Base-by-base conservation (phyloP, 495 filamentous ascomycete species). In the Penicillium macrosclerotiorum region DNA sequence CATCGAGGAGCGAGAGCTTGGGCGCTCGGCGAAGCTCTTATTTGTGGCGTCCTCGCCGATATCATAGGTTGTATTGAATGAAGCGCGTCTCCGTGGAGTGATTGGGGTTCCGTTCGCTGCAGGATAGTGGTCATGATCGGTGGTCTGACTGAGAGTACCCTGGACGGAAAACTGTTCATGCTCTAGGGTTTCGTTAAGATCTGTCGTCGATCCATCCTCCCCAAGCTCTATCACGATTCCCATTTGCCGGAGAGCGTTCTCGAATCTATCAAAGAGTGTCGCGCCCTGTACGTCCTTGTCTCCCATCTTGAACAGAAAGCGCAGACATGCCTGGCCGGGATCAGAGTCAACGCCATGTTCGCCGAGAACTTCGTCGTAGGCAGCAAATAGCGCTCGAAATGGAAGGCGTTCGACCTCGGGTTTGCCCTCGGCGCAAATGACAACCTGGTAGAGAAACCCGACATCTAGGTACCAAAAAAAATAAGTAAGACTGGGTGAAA, bases 281-380 rank as follows among this genome's bases (percentile, higher is more conserved):
- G 69, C 51, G 33, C 71, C 74, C 45, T 54, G 34, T 37, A 68
- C 55, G 16, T 60, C 62, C 55, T 76, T 67, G 52, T 80, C 82
- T 29, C 88, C 87, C 69, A 95, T 83, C 64, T 84, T 86, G 62
- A 94, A 84, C 47, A 95, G 64, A 61, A 90, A 82, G 60, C 85
- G 81, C 65, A 88, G 75, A 56, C 88, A 88, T 41, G 82, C 74
- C 54, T 79, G 80, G 56, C 90, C 85, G 52, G 88, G 78, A 48
- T 88, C 83, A 25, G 80, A 72, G 49, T 89, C 74, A 51, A 83
- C 65, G 48, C 81, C 84, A 73, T 85, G 67, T 56, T 82, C 72
- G 3, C 75, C 74, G 31, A 93, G 75, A 20, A 88, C 73, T 45
- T 79, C 69, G 53, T 94, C 84, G 55, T 93, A 93, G 25, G 88